Conservation (phyloP, 2,329 filamentous ascomycete genomes). For the Ascochyta lentis region DNA sequence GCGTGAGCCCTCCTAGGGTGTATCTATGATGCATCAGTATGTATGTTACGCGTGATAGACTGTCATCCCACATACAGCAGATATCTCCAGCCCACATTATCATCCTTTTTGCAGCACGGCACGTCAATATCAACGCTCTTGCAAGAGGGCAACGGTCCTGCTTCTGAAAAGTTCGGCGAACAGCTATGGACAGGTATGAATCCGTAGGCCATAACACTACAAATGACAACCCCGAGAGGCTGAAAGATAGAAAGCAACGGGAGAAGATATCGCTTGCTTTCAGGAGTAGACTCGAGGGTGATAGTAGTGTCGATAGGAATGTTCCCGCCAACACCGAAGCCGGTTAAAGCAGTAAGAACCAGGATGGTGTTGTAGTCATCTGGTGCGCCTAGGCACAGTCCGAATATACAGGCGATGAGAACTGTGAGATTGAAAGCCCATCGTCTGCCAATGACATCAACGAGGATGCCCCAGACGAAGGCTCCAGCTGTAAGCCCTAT, state of each 20-base stretch:
- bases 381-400: conserved; percentile 59
- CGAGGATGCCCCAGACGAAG: conserved; percentile 62
- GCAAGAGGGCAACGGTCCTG: conserved; percentile 55
- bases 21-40: conserved; percentile 24
- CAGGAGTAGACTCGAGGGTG: conserved; percentile 62
- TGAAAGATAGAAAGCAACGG: conserved; percentile 63
- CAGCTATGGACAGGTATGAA: conserved; percentile 61
- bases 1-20: conserved; percentile 50
- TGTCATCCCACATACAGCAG: conserved; percentile 28
- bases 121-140: conserved; percentile 38
- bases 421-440: conserved; percentile 67
- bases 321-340: conserved; percentile 61
- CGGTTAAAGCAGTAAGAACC: conserved; percentile 61
- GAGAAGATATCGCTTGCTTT: conserved; percentile 60
- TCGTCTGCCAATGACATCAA: conserved; percentile 60
- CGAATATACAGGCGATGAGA: conserved; percentile 62
- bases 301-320: conserved; percentile 65
- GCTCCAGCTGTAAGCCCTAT: conserved; percentile 63
- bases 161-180: conserved; percentile 58
- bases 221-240: conserved; percentile 62
- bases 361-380: conserved; percentile 60
- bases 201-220: conserved; percentile 59
- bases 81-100: conserved; percentile 57
- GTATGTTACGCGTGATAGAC: too few relatives aligned
- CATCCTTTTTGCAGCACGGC: conserved; percentile 46